Evolutionary conservation across 768 basidiomycete genomes (phyloP), one percentile per base, ranked within the genome.

Genomic region (Serpula lacrymans): DNA sequence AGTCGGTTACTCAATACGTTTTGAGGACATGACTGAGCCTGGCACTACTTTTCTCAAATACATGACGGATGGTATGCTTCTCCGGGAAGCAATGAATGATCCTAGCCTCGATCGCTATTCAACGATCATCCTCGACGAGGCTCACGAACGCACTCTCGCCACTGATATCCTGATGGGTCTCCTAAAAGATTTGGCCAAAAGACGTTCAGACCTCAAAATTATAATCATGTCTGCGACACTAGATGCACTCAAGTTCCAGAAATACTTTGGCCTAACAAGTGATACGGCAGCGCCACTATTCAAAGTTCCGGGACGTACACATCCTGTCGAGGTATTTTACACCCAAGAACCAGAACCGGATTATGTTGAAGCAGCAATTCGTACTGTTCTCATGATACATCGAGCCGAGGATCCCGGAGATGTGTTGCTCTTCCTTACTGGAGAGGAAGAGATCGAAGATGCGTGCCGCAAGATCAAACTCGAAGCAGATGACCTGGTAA

Each of bases 31-130:
- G 60, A 62, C 60, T 10, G 62, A 62, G 86, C 92, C 88, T 87
- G 95, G 30, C 77, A 89, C 80, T 1, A 98, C 96, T 0, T 96
- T 99, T 65, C 73, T 99, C 48, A 97, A 96, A 61, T 98, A 99
- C 70, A 96, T 98, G 94, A 99, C 96, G 12, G 96, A 99, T 53
- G 96, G 95, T 77, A 96, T 97, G 93, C 82, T 91, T 41, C 78
- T 95, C n/a, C 83, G 93, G 14, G 93, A 96, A 68, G 93, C 92
- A 4, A 99, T 97, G 94, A 90, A 94, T 64, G 95, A 98, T 63
- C 87, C 90, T 7, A 75, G 79, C 14, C 77, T 98, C 27, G 71
- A 75, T 20, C 81, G 93, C 3, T 99, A 99, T 62, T 95, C 91
- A 14, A 97, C 95, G 16, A 93, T 99, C 65, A 98, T 99, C 54